Percentiles rank a stretch among this genome's conserved stretches.
These are phyloP conservation scores for Trichosanthes truncata DNA, from an alignment of 306 rosid genomes.

Conservation along the genomic window DNA sequence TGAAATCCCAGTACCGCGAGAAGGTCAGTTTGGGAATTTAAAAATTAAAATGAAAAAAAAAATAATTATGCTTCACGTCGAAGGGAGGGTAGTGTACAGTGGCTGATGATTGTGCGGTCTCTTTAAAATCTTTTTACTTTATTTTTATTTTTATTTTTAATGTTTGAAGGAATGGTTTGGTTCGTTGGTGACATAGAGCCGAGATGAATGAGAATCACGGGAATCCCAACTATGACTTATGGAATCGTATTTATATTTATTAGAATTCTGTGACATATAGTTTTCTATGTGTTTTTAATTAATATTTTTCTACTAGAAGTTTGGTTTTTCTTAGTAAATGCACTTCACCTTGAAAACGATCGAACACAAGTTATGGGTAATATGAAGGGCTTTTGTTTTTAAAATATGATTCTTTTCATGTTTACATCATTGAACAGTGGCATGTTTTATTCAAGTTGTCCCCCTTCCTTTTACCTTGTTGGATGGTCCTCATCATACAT, in stretches of 20 bases:
- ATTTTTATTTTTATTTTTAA: neutral
- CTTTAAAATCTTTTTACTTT: neutral
- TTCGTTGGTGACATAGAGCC: slow-evolving; percentile 24
- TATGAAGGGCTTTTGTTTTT: neutral
- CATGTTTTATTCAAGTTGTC: neutral
- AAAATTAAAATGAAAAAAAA: slow-evolving; percentile 4
- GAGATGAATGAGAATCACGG: slow-evolving; percentile 61
- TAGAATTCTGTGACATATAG: neutral
- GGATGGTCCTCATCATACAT: neutral
- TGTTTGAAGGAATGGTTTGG: slow-evolving; percentile 16
- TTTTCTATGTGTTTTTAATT: neutral
- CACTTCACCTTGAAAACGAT: slow-evolving; percentile 3
- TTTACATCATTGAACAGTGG: neutral
- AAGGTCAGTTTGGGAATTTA: slow-evolving; percentile 13
- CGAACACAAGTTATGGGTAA: neutral
- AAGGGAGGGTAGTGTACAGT: slow-evolving; percentile 37
- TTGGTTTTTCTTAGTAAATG: neutral
- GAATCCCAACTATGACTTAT: slow-evolving; percentile 27
- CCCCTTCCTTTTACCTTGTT: neutral
- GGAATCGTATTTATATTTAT: slow-evolving; percentile 3
- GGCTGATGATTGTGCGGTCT: slow-evolving; percentile 13
- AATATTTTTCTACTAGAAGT: neutral
- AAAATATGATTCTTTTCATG: neutral
- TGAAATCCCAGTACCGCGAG: neutral
- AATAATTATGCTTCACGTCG: slow-evolving; percentile 23